phyloP scores from a whole-genome alignment of 768 basidiomycete genomes.

The Lentinula lateritia region DNA sequence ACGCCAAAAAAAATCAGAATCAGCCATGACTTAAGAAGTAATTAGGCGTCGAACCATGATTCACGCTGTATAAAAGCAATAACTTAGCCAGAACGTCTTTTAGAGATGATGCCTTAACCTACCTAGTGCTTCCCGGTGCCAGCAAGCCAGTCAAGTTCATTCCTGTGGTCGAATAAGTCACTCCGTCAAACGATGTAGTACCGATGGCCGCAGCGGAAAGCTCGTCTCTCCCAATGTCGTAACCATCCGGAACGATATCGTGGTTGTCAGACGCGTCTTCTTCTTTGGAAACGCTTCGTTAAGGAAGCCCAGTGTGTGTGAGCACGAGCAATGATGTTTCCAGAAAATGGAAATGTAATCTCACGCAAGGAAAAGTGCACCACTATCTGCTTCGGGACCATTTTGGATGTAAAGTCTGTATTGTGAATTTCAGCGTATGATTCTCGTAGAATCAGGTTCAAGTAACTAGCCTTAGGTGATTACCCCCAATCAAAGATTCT shows the following conservation, averaged over 20 bases:
- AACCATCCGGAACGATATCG: constrained; percentile 40
- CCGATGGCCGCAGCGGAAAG: constrained; percentile 8
- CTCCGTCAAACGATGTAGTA: constrained; percentile 19
- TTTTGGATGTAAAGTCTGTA: constrained; percentile 17
- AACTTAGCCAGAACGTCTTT: not conserved
- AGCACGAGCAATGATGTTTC: not conserved
- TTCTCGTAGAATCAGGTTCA: too few species aligned
- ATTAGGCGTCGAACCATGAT: not conserved
- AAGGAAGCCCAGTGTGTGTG: not conserved
- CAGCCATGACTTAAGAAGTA: not conserved
- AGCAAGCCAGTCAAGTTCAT: constrained; percentile 34
- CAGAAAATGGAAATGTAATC: constrained; percentile 12
- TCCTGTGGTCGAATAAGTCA: constrained; percentile 29
- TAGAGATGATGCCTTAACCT: constrained; percentile 22
- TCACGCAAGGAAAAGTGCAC: constrained; percentile 59
- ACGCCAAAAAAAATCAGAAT: not conserved
- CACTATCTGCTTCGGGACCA: constrained; percentile 37
- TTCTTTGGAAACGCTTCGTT: not conserved
- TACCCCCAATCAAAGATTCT: constrained; percentile 74
- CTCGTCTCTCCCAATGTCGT: constrained; percentile 31
- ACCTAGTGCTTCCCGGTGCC: constrained; percentile 27
- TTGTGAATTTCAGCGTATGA: not conserved
- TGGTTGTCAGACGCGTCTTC: constrained; percentile 32
- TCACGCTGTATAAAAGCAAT: not conserved
- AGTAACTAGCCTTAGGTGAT: constrained; percentile 65